A percentile compares a stretch with the other conserved stretches of the same genome.
phyloP scores from a whole-genome alignment of 768 basidiomycete genomes.

The Serendipita indica region DNA sequence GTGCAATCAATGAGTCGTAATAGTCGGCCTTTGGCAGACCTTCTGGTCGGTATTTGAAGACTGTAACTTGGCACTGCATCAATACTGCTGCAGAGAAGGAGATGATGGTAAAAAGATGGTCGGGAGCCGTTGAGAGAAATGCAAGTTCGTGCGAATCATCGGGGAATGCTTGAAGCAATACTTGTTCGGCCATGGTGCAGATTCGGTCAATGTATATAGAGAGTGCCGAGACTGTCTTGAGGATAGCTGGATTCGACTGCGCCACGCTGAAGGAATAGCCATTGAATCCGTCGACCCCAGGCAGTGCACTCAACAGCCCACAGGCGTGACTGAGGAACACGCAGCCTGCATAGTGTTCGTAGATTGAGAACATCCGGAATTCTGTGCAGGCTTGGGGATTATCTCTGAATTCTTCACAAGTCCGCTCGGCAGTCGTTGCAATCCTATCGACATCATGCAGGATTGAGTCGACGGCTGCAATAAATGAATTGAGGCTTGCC shows the following conservation, averaged over 20 bases:
- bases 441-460: background rate
- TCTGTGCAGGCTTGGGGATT: background rate
- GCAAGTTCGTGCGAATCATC: background rate
- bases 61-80: background rate
- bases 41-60: background rate
- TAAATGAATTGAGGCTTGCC: background rate
- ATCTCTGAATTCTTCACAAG: background rate
- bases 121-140: background rate
- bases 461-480: background rate
- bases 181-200: background rate
- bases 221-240: too few relatives aligned
- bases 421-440: background rate
- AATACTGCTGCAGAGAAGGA: background rate
- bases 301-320: background rate
- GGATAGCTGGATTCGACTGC: too few relatives aligned
- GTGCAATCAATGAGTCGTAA: background rate
- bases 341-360: background rate
- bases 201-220: too few relatives aligned
- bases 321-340: background rate
- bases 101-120: constrained; percentile 6
- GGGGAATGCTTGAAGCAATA: background rate
- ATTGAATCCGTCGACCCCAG: too few relatives aligned
- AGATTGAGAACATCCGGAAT: background rate
- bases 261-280: too few relatives aligned
- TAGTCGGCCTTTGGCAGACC: background rate